Evolutionary conservation across 805 yeast genomes (phyloP), one percentile per base, ranked within the genome.

Genomic region (Metschnikowia gelsemii): DNA sequence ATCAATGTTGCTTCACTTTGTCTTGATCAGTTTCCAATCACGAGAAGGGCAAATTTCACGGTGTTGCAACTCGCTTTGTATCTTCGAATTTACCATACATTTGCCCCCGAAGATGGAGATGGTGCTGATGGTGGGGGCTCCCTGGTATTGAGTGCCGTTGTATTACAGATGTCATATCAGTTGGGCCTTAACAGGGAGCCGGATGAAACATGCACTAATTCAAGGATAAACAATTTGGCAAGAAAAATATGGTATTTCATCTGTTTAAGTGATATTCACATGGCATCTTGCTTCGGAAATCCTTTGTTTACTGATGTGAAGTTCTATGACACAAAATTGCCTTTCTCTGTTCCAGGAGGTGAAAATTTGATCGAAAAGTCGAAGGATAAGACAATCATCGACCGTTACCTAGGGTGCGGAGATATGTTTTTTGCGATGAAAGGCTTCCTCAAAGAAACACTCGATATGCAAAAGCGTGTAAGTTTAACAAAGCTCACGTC

Each of bases 121-220:
- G 69, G 65, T 5, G 67, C 68, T 2, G 72, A 66, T 45, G 71
- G 70, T 6, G 70, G 68, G 0, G 68, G 62, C 38, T 51, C 66
- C 0, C 65, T 57, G 26, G 58, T 52, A 6, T 49, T 59, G 24
- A 54, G 47, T 35, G 61, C 65, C 6, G 42, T 43, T 13, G 17
- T 57, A 12, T 61, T 80, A 12, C 87, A 81, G 52, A 79, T 83
- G 84, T 86, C 83, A 0, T 70, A 77, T 40, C 72, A 82, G 27
- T 70, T 82, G 48, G 90, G 89, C 0, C 55, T 83, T 19, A 82
- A 83, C 55, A 68, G 88, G 50, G 89, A 83, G 48, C 88, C 89
- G 0, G 73, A 69, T 12, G 57, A 51, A 12, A 42, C 44, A 12
- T 38, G 44, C 23, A 46, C 46, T 3, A 51, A 56, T 32, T 52